phyloP scores from a whole-genome alignment of 345 rosid genomes.

The Trapa bicornis region DNA sequence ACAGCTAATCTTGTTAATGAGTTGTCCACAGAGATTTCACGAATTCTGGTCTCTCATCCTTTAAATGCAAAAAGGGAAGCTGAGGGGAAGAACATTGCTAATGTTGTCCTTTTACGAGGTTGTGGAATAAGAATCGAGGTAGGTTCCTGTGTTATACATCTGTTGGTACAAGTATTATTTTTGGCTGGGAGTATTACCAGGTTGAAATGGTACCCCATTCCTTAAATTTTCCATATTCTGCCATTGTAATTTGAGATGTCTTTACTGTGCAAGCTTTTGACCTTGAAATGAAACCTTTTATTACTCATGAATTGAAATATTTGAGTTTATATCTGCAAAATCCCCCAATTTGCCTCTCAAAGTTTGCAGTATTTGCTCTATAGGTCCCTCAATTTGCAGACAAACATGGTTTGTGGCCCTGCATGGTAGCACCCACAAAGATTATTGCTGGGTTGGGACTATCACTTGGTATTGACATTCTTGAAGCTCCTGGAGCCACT shows the following conservation, averaged over 20 bases:
- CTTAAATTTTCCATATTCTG: neutral
- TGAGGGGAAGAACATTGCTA: conserved; percentile 78
- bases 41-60: conserved; percentile 60
- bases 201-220: neutral
- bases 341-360: neutral
- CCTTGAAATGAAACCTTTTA: neutral
- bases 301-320: neutral
- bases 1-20: conserved; percentile 78
- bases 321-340: neutral
- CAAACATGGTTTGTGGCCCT: conserved; percentile 79
- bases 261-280: neutral
- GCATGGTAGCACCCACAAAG: conserved; percentile 99
- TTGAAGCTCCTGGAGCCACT: conserved; percentile 91
- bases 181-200: too few species aligned
- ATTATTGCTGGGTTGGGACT: conserved; percentile 91
- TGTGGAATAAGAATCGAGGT: conserved; percentile 98
- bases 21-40: conserved; percentile 68
- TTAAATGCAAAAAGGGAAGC: conserved; percentile 55
- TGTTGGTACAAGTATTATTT: neutral
- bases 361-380: conserved; percentile 1
- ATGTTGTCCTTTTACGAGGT: conserved; percentile 80
- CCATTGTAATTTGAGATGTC: neutral
- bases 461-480: conserved; percentile 79
- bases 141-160: neutral
- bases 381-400: conserved; percentile 67